Evolutionary conservation across 352 stramenopile species (phyloP).

Genomic region (Ophiocytium majus): DNA sequence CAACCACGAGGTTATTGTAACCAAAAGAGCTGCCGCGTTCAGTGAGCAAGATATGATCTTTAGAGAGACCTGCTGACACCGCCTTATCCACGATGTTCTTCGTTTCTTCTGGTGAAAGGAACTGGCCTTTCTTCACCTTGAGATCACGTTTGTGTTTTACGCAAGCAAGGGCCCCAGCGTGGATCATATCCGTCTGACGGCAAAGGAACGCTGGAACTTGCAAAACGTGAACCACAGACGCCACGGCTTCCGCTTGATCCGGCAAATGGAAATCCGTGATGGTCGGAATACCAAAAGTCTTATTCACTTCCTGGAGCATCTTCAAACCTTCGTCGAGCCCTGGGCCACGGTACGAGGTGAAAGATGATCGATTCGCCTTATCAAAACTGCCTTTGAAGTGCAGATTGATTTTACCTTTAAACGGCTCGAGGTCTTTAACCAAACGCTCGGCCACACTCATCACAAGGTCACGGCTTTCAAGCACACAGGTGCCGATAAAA

Average conservation of each 20-base stretch:
- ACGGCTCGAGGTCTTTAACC: slow-evolving; percentile 11
- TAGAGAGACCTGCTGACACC: background rate
- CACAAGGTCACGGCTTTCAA: background rate
- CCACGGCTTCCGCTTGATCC: background rate
- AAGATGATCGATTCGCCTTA: slow-evolving; percentile 13
- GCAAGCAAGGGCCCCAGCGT: background rate
- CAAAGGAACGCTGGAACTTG: background rate
- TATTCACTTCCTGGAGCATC: background rate
- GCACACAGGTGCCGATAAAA: slow-evolving; percentile 1
- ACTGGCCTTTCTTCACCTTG: slow-evolving; percentile 10
- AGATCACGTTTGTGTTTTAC: background rate
- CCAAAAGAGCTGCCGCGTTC: background rate
- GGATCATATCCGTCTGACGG: slow-evolving; percentile 13
- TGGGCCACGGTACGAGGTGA: slow-evolving; percentile 15
- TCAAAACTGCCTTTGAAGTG: slow-evolving; percentile 2
- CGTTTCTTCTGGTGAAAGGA: slow-evolving; percentile 15
- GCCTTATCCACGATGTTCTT: slow-evolving; percentile 16
- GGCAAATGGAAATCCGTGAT: slow-evolving; percentile 15
- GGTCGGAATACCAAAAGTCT: background rate
- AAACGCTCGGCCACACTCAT: background rate
- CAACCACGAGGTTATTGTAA: slow-evolving; percentile 17
- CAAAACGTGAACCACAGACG: background rate
- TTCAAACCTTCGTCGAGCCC: slow-evolving; percentile 2
- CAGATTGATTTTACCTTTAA: background rate
- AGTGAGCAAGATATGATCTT: slow-evolving; percentile 7